These are phyloP conservation scores for Rhododendron molle DNA, from an alignment of 148 eudicot species.

Conservation along the genomic window DNA sequence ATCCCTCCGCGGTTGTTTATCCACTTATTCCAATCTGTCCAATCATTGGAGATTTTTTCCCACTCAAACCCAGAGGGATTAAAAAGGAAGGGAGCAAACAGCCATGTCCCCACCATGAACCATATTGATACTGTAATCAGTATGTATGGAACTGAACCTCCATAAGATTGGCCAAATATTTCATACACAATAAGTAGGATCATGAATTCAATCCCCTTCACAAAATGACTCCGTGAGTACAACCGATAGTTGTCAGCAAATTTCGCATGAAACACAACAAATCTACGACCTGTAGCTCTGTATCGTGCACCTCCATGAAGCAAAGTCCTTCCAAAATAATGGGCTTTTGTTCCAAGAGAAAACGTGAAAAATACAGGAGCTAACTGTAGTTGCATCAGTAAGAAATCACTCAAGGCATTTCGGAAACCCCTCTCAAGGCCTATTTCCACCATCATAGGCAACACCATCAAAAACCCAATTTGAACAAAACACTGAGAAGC, in stretches of 20 bases:
- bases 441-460: conserved; percentile 79
- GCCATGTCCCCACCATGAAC: conserved; percentile 73
- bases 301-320: conserved; percentile 77
- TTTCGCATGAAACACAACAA: conserved; percentile 72
- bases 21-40: conserved; percentile 77
- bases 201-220: conserved; percentile 69
- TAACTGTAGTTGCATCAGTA: conserved; percentile 64
- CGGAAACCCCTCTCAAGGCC: conserved; percentile 68
- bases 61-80: conserved; percentile 80
- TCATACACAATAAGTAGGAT: conserved; percentile 56
- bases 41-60: conserved; percentile 74
- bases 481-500: conserved; percentile 68
- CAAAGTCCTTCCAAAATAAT: conserved; percentile 66
- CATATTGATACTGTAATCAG: conserved; percentile 52
- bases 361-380: conserved; percentile 72
- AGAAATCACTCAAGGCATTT: conserved; percentile 53
- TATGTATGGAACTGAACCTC: conserved; percentile 40
- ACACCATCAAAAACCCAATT: conserved; percentile 61
- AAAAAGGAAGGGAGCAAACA: conserved; percentile 72
- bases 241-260: conserved; percentile 68
- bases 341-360: conserved; percentile 68
- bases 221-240: conserved; percentile 70
- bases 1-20: conserved; percentile 65
- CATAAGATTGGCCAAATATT: conserved; percentile 41
- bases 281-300: conserved; percentile 70